A percentile compares a stretch with the other conserved stretches of the same genome.
phyloP scores from a whole-genome alignment of 306 rosid species.

The Prunus fruticosa region DNA sequence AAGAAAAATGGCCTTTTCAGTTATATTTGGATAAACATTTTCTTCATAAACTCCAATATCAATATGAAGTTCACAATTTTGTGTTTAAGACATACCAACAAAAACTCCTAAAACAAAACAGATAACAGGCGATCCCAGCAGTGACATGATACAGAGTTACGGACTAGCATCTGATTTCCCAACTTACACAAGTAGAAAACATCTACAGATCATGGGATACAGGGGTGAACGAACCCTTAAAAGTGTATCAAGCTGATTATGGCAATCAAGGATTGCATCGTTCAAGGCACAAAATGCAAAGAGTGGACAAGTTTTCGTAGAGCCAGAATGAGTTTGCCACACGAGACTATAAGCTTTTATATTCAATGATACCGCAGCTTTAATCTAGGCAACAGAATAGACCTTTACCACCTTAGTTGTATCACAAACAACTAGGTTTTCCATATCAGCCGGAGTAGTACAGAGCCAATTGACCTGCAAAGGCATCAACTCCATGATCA shows the following conservation, averaged over 20 bases:
- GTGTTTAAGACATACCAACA: neutral
- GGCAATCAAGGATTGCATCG: neutral
- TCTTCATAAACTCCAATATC: neutral
- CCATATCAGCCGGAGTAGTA: constrained; percentile 65
- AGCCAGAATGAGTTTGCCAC: constrained; percentile 18
- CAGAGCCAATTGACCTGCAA: constrained; percentile 91
- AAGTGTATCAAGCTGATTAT: neutral
- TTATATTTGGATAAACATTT: too few relatives aligned
- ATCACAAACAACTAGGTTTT: constrained; percentile 86
- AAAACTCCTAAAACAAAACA: neutral
- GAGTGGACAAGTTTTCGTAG: neutral
- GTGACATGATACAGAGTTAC: neutral
- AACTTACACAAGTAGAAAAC: neutral
- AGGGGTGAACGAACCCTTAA: neutral
- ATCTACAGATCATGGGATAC: neutral
- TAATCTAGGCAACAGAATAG: constrained; percentile 55
- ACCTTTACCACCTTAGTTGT: constrained; percentile 82
- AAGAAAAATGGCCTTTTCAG: neutral
- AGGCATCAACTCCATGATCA: constrained; percentile 23
- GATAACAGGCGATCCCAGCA: neutral
- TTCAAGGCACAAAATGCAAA: neutral
- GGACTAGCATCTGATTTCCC: neutral
- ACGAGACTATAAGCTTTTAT: constrained; percentile 13
- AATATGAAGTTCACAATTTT: neutral
- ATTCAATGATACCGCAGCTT: constrained; percentile 16